These are phyloP conservation scores for Rhizophora apiculata DNA, from an alignment of 345 rosid species.

Conservation along the genomic window DNA sequence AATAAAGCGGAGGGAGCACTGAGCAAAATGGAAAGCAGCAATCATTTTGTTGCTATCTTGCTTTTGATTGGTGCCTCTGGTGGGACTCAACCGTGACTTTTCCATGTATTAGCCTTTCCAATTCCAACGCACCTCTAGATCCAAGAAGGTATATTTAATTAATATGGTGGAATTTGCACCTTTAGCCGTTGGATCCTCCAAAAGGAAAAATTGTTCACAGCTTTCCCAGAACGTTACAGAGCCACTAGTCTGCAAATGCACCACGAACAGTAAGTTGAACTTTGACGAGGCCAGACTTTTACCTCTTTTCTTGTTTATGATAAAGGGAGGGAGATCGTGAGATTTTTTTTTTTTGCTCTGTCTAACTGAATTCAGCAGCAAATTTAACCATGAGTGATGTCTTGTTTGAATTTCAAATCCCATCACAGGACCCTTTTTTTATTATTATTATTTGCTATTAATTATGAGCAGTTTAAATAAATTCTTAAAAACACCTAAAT, in stretches of 20 bases:
- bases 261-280: conserved; percentile 3
- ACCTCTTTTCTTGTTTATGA: no score
- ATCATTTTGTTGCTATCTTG: conserved; percentile 22
- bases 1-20: conserved; percentile 22
- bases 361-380: no score
- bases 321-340: no score
- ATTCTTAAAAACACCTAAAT: no score
- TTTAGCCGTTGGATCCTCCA: conserved; percentile 8
- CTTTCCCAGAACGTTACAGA: conserved; percentile 2
- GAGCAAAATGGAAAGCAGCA: conserved; percentile 13
- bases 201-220: neutral
- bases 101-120: neutral
- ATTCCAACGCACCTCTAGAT: conserved; percentile 11
- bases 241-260: neutral
- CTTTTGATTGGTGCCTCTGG: conserved; percentile 27
- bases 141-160: no score
- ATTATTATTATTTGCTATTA: no score
- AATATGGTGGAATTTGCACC: conserved; percentile 1
- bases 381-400: no score
- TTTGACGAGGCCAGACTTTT: conserved; percentile 7
- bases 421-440: no score
- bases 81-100: neutral
- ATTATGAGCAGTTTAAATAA: no score
- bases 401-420: no score
- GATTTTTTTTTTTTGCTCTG: no score